Evolutionary conservation across 202 grass and related monocot genomes (phyloP), one percentile per base, ranked within the genome.

Genomic region (Digitaria exilis): DNA sequence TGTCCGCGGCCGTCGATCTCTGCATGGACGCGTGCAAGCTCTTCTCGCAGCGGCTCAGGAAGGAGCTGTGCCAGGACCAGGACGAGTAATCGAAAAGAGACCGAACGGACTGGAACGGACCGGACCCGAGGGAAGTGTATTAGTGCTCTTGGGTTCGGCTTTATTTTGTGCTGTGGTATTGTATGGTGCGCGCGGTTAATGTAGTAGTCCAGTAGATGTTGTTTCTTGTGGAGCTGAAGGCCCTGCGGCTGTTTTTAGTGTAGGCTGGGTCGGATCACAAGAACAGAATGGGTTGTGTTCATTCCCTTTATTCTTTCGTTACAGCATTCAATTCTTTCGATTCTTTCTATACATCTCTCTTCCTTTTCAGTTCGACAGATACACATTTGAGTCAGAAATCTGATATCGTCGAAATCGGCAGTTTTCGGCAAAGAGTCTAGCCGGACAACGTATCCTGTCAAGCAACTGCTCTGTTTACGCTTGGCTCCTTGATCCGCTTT

Each of bases 21-120:
- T 93, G 94, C 83, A 97, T 97, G 91, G 94, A 97, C 69, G 91
- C 94, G 5, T 97, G 94, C 77, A 82, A 89, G 77, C 88, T 97
- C 69, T 97, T 97, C 85, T 97, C 94, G 35, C 86, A 88, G n/a
- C 87, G 42, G 87, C 89, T 97, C 42, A 87, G 91, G 84, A 97
- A 91, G 84, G 94, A 97, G 84, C 81, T 97, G 70, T 97, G 91
- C 83, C 86, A 85, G 43, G 91, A 91, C 77, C 84, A 87, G 43
- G 88, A 89, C 2, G 85, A 88, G 7, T 81, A n/a, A n/a, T 7
- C 9, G 9, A 8, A 12, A 7, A 11, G 28, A 16, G 34, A 17
- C 16, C 17, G 15, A 34, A 17, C 48, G 4, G 62, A 55, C 32
- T 45, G 13, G 16, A 34, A 16, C 46, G 9, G 62, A 55, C 46